phyloP scores from a whole-genome alignment of 345 rosid genomes.

The Brassica cretica region DNA sequence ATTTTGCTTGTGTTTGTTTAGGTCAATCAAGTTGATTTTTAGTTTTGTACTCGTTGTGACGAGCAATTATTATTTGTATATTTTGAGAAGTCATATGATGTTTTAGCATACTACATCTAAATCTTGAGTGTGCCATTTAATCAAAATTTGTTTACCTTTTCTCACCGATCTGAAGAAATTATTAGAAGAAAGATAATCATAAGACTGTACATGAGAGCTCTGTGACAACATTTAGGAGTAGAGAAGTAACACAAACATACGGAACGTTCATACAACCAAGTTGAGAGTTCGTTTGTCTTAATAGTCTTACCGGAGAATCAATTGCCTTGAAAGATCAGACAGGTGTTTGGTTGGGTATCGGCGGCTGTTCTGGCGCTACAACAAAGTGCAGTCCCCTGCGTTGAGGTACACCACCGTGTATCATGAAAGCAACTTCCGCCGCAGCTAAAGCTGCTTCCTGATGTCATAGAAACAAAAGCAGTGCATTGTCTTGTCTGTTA shows the following conservation, averaged over 20 bases:
- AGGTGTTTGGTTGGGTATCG: conserved; percentile 34
- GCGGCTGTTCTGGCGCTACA: conserved; percentile 62
- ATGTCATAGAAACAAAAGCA: conserved; percentile 14
- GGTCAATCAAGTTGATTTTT: no score
- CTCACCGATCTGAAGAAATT: neutral
- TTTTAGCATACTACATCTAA: neutral
- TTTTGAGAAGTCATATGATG: no score
- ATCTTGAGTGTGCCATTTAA: neutral
- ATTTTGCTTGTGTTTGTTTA: no score
- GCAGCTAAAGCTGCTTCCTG: conserved; percentile 95
- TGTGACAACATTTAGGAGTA: conserved; percentile 17
- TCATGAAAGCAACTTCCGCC: conserved; percentile 85
- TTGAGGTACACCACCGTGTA: conserved; percentile 60
- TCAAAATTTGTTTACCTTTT: neutral
- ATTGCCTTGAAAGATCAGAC: conserved; percentile 16
- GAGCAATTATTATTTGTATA: no score
- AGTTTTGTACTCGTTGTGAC: no score
- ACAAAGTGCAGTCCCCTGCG: conserved; percentile 71
- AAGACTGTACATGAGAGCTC: conserved; percentile 27
- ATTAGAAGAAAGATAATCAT: neutral
- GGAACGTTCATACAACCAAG: conserved; percentile 28
- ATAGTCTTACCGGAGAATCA: conserved; percentile 10
- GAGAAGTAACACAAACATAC: conserved; percentile 19
- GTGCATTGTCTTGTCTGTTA: neutral
- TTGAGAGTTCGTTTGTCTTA: neutral